Conservation (phyloP, 495 filamentous ascomycete species). For the Pyronema domesticum region DNA sequence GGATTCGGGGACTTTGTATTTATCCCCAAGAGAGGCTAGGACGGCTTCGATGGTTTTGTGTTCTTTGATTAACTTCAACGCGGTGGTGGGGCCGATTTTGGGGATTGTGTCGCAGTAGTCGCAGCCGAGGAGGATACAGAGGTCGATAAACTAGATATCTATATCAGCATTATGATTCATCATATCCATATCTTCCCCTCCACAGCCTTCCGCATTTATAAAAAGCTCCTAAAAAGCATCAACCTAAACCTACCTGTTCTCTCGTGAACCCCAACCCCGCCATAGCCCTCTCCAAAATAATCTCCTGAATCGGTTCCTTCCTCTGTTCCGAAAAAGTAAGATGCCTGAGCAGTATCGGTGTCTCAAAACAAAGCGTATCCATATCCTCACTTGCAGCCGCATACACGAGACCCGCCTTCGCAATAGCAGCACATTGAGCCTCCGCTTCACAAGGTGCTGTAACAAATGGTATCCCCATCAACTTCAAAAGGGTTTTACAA, state of each 20-base stretch:
- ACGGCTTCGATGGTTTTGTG: slow-evolving; percentile 74
- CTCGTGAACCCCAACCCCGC: slow-evolving; percentile 75
- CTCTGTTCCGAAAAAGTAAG: slow-evolving; percentile 92
- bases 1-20: slow-evolving; percentile 69
- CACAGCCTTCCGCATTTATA: too few relatives aligned
- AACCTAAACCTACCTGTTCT: slow-evolving; percentile 39
- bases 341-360: slow-evolving; percentile 78
- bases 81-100: slow-evolving; percentile 78
- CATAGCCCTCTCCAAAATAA: slow-evolving; percentile 66
- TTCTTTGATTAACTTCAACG: slow-evolving; percentile 81
- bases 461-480: slow-evolving; percentile 95
- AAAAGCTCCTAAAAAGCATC: too few relatives aligned
- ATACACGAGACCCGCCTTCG: slow-evolving; percentile 78
- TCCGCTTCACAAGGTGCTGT: slow-evolving; percentile 92
- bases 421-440: slow-evolving; percentile 84
- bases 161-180: too few relatives aligned
- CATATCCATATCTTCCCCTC: too few relatives aligned
- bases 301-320: slow-evolving; percentile 95
- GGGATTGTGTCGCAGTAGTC: slow-evolving; percentile 95
- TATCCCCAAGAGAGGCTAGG: slow-evolving; percentile 57
- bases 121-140: slow-evolving; percentile 94
- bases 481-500: slow-evolving; percentile 69
- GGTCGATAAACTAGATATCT: slow-evolving; percentile 62
- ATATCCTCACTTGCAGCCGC: slow-evolving; percentile 96
- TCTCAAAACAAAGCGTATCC: slow-evolving; percentile 92